phyloP scores from a whole-genome alignment of 192 early-diverging fungal genomes.

The Coemansia guatemalensis region DNA sequence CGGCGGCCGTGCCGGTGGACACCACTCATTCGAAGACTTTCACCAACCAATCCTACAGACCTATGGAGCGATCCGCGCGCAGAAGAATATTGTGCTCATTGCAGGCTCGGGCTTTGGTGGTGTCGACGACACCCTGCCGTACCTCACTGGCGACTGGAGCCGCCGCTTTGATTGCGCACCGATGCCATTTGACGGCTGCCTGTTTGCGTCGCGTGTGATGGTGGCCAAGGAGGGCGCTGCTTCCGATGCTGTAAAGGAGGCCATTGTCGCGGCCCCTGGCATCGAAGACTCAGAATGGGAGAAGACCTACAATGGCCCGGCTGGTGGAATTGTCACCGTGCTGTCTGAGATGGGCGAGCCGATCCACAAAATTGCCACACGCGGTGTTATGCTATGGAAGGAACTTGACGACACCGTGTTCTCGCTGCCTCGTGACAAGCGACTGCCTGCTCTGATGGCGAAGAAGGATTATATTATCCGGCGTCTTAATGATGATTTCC shows the following conservation, averaged over 20 bases:
- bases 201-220: conserved; percentile 93
- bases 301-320: conserved; percentile 85
- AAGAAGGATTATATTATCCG: conserved; percentile 94
- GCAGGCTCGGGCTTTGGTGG: conserved; percentile 93
- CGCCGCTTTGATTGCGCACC: conserved; percentile 76
- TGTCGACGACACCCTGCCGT: conserved; percentile 84
- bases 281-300: conserved; percentile 89
- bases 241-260: conserved; percentile 78
- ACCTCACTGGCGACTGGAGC: conserved; percentile 92
- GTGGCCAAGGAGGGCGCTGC: conserved; percentile 87
- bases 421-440: conserved; percentile 84
- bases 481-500: conserved; percentile 87
- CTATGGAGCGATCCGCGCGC: conserved; percentile 77
- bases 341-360: conserved; percentile 94
- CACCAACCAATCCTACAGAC: conserved; percentile 79
- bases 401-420: conserved; percentile 94
- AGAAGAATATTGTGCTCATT: conserved; percentile 81
- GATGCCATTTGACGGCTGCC: conserved; percentile 93
- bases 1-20: conserved; percentile 93
- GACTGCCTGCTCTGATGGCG: conserved; percentile 70
- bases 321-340: conserved; percentile 91
- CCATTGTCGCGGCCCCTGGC: conserved; percentile 85
- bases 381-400: conserved; percentile 89
- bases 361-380: conserved; percentile 95
- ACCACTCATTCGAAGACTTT: conserved; percentile 97